Evolutionary conservation across 2,329 filamentous ascomycete genomes (phyloP), one percentile per base, ranked within the genome.

Genomic region (Talaromyces amestolkiae): DNA sequence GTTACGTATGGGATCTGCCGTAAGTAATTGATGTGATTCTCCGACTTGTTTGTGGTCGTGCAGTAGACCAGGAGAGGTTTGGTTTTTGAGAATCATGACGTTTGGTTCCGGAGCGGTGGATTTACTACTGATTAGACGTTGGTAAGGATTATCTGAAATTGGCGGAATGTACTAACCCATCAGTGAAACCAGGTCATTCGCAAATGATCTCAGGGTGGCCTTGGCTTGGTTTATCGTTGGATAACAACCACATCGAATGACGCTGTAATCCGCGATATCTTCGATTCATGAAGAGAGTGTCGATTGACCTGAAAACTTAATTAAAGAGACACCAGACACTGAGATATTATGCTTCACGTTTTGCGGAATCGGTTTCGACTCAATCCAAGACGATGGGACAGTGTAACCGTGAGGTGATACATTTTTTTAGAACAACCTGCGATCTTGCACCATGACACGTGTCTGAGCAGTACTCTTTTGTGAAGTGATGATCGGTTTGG

Each of bases 381-480:
- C 24, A 31, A 37, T 56, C 33, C 33, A 56, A 13, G n/a, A 22
- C 10, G 10, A 56, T 56, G 33, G 53, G 33, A 22, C 53, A 37
- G 33, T 56, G 53, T 56, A 24, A 56, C 53, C 33, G 8, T n/a
- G 31, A 22, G 31, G 33, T 56, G 53, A 37, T 37, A 56, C 53
- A 22, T n/a, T 35, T 35, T 54, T 8, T 10, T 22, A 10, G 31
- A 37, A 7, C 11, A 37, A 37, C 53, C 22, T 56, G 22, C 53
- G 33, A 56, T 56, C 31, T 37, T 56, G 17, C 51, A 54, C 53
- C 53, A 10, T 37, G 33, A 37, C 33, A 56, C 53, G 53, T 56
- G 53, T 56, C 31, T 56, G 53, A 24, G 31, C 22, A 54, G 31
- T 17, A 7, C 27, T 24, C n/a, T 8, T 22, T 11, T 1, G 22